Evolutionary conservation across 129 eudicot species (phyloP).

Genomic region (Saussurea involucrata): DNA sequence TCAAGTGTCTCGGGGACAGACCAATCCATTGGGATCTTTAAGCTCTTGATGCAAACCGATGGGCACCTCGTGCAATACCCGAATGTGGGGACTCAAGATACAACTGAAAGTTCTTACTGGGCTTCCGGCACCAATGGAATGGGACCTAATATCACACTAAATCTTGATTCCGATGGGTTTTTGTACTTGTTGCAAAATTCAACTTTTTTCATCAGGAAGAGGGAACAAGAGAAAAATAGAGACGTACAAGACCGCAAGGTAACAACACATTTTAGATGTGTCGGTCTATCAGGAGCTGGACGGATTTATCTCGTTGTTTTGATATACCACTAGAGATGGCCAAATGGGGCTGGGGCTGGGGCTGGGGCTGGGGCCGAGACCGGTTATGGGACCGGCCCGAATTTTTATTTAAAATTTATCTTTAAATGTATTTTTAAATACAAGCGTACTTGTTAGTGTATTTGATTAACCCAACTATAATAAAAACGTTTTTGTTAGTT

Average conservation of each 20-base stretch:
- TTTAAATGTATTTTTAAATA: too few relatives aligned
- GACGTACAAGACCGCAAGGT: background rate
- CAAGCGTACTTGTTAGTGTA: too few relatives aligned
- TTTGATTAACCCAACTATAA: too few relatives aligned
- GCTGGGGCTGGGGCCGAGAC: too few relatives aligned
- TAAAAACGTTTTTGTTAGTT: too few relatives aligned
- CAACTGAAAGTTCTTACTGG: slow-evolving; percentile 2
- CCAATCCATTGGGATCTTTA: slow-evolving; percentile 31
- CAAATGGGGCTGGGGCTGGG: too few relatives aligned
- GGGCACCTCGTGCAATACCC: slow-evolving; percentile 53
- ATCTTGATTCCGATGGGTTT: slow-evolving; percentile 34
- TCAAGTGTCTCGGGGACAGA: slow-evolving; percentile 22
- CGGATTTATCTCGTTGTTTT: background rate
- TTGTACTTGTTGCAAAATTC: slow-evolving; percentile 26
- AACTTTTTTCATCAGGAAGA: background rate
- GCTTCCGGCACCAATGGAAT: background rate
- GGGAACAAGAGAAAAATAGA: background rate
- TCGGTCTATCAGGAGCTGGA: background rate
- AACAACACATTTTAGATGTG: background rate
- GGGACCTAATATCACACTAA: slow-evolving; percentile 21
- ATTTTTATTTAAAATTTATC: too few relatives aligned
- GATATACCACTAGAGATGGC: too few relatives aligned
- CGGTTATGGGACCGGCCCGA: too few relatives aligned
- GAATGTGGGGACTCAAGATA: background rate
- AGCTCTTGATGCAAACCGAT: slow-evolving; percentile 41